Conservation (phyloP, 495 filamentous ascomycete genomes). For the Talaromyces ruber region DNA sequence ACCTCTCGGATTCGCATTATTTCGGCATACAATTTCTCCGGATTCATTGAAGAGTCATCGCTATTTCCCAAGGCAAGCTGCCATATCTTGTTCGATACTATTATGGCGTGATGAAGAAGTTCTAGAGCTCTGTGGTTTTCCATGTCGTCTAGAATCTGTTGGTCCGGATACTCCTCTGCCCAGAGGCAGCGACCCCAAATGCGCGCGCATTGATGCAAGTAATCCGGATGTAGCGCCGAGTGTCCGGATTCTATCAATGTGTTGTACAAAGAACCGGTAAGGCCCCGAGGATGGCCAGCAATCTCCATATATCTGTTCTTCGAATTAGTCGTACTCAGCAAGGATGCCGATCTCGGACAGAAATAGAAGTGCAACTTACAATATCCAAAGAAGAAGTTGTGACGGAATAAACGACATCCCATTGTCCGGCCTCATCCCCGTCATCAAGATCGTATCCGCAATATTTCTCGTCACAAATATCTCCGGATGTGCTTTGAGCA, state of each 20-base stretch:
- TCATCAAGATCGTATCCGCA: slow-evolving; percentile 22
- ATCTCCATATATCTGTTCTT: slow-evolving; percentile 29
- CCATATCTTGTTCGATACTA: slow-evolving; percentile 33
- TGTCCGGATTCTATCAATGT: slow-evolving; percentile 27
- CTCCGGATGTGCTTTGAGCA: slow-evolving; percentile 29
- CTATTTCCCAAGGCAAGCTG: slow-evolving; percentile 24
- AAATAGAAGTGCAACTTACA: slow-evolving; percentile 17
- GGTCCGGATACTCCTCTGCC: slow-evolving; percentile 36
- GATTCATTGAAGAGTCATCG: slow-evolving; percentile 15
- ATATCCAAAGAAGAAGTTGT: slow-evolving; percentile 31
- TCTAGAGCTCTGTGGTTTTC: slow-evolving; percentile 37
- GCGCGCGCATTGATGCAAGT: slow-evolving; percentile 29
- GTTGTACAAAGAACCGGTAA: slow-evolving; percentile 30
- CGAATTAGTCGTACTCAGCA: slow-evolving; percentile 4
- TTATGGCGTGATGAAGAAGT: slow-evolving; percentile 24
- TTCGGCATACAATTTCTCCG: slow-evolving; percentile 25
- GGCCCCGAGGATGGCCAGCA: slow-evolving; percentile 23
- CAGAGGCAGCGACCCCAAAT: slow-evolving; percentile 37
- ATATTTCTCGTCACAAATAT: slow-evolving; percentile 28
- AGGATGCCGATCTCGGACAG: neutral
- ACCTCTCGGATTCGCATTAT: slow-evolving; percentile 27
- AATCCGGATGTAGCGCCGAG: slow-evolving; percentile 29
- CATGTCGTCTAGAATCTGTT: slow-evolving; percentile 39
- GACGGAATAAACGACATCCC: slow-evolving; percentile 30
- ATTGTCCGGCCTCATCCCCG: slow-evolving; percentile 12